A percentile compares a stretch with the other conserved stretches of the same genome.
These are phyloP conservation scores for Paramecium sexaurelia DNA, from an alignment of 73 alveolate species.

Conservation along the genomic window DNA sequence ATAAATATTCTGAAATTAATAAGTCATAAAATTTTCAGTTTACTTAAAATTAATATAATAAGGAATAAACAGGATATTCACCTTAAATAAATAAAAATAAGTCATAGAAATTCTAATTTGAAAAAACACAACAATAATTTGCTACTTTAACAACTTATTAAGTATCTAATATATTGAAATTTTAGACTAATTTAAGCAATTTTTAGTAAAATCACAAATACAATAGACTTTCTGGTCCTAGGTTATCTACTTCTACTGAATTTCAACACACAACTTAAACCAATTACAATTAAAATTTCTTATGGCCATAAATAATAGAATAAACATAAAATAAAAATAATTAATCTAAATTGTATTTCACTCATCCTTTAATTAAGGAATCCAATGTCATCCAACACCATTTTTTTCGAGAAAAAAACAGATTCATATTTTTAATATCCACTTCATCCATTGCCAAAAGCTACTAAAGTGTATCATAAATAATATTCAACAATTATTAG, in stretches of 20 bases:
- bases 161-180: background rate
- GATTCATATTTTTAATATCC: conserved; percentile 15
- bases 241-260: background rate
- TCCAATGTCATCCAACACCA: background rate
- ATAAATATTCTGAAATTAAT: background rate
- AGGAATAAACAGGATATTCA: background rate
- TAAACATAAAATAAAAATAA: background rate
- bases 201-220: background rate
- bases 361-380: background rate
- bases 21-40: background rate
- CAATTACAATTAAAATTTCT: background rate
- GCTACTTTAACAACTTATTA: background rate
- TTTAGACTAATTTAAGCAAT: background rate
- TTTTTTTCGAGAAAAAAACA: background rate
- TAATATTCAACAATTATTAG: background rate
- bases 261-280: background rate
- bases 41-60: background rate
- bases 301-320: background rate
- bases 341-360: background rate
- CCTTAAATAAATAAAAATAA: background rate
- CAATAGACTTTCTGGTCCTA: background rate
- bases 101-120: background rate
- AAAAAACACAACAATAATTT: background rate
- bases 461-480: background rate
- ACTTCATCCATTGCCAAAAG: background rate